Evolutionary conservation across 352 stramenopile genomes (phyloP).

Genomic region (Blastocystis hominis): DNA sequence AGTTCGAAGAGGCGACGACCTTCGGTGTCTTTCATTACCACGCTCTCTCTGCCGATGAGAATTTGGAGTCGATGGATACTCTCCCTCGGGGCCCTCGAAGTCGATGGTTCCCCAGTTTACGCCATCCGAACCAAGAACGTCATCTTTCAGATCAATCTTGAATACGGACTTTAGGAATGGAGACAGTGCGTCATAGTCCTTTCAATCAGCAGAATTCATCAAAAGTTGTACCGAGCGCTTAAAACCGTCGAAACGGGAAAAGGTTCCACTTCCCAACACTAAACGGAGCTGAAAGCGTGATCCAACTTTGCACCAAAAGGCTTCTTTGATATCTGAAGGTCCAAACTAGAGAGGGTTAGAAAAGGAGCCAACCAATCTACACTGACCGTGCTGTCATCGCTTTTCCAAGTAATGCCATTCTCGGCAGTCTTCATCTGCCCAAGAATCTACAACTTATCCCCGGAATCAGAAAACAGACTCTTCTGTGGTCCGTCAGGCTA

Average conservation of each 20-base stretch:
- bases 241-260: conserved; percentile 23
- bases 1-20: conserved; percentile 58
- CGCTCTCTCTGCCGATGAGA: conserved; percentile 64
- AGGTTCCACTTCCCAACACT: neutral
- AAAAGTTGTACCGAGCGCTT: neutral
- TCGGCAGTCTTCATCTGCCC: conserved; percentile 46
- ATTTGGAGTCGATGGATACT: conserved; percentile 71
- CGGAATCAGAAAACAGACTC: neutral
- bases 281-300: conserved; percentile 23
- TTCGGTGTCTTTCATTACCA: conserved; percentile 66
- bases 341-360: neutral
- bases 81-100: conserved; percentile 77
- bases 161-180: conserved; percentile 65
- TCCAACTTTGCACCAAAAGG: conserved; percentile 51
- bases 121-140: conserved; percentile 74
- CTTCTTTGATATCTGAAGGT: conserved; percentile 21
- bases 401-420: conserved; percentile 36
- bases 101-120: conserved; percentile 84
- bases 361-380: neutral
- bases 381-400: conserved; percentile 12
- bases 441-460: conserved; percentile 8
- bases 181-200: conserved; percentile 38
- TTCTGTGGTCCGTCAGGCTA: neutral
- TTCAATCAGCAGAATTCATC: neutral
- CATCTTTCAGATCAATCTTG: conserved; percentile 76